phyloP scores from a whole-genome alignment of 345 rosid genomes.

The Citrus hindsii region DNA sequence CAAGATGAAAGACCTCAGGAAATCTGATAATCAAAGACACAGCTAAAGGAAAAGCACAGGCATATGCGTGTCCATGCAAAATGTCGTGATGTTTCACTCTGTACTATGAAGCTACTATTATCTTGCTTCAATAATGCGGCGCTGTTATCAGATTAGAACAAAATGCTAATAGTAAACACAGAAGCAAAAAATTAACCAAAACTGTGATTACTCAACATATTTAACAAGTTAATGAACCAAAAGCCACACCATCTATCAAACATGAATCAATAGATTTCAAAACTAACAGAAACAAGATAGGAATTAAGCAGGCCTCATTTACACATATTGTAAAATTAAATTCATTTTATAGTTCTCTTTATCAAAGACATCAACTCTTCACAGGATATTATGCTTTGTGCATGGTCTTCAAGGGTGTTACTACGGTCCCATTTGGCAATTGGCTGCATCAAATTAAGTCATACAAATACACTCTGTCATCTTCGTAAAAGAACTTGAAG shows the following conservation, averaged over 20 bases:
- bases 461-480: background rate
- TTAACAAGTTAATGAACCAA: background rate
- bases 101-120: background rate
- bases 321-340: background rate
- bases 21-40: background rate
- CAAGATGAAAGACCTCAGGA: background rate
- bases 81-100: background rate
- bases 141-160: background rate
- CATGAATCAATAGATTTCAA: background rate
- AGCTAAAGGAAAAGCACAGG: background rate
- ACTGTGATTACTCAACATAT: background rate
- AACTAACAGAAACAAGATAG: background rate
- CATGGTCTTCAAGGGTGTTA: background rate
- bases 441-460: background rate
- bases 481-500: background rate
- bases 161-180: background rate
- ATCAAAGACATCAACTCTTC: background rate
- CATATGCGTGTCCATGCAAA: background rate
- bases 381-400: background rate
- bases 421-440: background rate
- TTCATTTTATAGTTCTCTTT: background rate
- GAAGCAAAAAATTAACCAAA: background rate
- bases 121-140: background rate
- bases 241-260: background rate
- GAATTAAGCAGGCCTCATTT: background rate